Conservation (phyloP, 2,329 filamentous ascomycete genomes). For the Penicillium hesseltinei region DNA sequence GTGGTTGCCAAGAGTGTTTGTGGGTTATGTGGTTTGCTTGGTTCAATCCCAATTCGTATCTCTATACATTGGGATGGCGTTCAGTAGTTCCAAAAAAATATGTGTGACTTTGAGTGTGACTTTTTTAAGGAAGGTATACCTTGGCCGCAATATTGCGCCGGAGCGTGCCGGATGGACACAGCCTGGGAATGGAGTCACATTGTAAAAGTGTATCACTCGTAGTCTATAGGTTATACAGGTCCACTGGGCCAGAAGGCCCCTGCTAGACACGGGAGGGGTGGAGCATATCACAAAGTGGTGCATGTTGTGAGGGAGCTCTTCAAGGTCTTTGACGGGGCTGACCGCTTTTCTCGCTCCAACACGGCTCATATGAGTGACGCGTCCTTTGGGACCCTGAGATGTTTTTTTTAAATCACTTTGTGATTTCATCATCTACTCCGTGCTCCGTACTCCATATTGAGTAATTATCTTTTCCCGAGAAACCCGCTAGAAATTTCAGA, state of each 20-base stretch:
- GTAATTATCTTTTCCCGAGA: conserved; percentile 18
- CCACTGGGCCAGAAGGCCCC: conserved; percentile 6
- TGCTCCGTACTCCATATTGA: neutral
- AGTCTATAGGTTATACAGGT: neutral
- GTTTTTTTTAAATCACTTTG: neutral
- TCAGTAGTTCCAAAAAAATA: neutral
- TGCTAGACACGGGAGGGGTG: conserved; percentile 21
- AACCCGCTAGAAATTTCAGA: conserved; percentile 18
- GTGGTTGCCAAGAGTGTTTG: neutral
- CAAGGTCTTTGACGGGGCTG: neutral
- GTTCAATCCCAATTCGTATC: neutral
- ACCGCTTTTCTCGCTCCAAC: conserved; percentile 16
- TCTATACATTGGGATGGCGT: conserved; percentile 3
- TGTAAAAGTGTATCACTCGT: conserved; percentile 14
- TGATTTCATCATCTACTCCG: neutral
- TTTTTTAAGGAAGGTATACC: neutral
- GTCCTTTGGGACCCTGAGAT: conserved; percentile 3
- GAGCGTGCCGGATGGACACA: conserved; percentile 22
- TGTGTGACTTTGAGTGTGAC: neutral
- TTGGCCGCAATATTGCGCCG: conserved; percentile 7
- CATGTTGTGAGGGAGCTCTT: neutral
- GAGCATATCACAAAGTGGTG: neutral
- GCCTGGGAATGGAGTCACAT: conserved; percentile 3
- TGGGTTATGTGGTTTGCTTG: neutral
- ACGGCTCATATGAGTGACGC: conserved; percentile 22